A percentile compares a stretch with the other conserved stretches of the same genome.
phyloP scores from a whole-genome alignment of 805 yeast species.

The Candida golubevii region DNA sequence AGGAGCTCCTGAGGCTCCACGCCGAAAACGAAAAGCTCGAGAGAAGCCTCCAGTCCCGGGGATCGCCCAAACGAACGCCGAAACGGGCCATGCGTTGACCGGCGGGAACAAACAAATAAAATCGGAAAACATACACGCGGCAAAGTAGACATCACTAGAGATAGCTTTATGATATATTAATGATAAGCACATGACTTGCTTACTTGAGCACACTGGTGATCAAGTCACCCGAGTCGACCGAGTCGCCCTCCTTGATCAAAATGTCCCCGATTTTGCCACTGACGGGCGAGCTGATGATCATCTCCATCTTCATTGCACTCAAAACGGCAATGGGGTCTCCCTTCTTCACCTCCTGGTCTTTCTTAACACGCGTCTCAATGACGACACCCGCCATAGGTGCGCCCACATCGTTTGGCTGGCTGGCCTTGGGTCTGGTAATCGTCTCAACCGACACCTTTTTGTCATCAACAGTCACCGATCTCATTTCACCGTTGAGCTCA shows the following conservation, averaged over 20 bases:
- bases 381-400: conserved; percentile 99
- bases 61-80: conserved; percentile 24
- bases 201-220: conserved; percentile 40
- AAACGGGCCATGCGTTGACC: conserved; percentile 17
- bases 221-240: conserved; percentile 92
- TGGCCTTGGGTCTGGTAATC: conserved; percentile 86
- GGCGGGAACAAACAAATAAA: not conserved
- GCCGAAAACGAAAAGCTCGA: conserved; percentile 24
- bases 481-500: conserved; percentile 96
- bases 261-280: conserved; percentile 80
- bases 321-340: conserved; percentile 93
- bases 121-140: too few species aligned
- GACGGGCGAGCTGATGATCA: conserved; percentile 92
- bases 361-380: conserved; percentile 87
- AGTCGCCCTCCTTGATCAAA: conserved; percentile 81
- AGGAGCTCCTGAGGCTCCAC: conserved; percentile 23
- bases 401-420: conserved; percentile 88
- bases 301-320: conserved; percentile 99
- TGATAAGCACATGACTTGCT: too few species aligned
- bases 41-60: conserved; percentile 15
- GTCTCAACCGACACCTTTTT: conserved; percentile 82
- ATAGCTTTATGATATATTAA: too few species aligned
- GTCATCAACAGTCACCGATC: conserved; percentile 91
- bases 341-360: conserved; percentile 86
- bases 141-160: too few species aligned